Conservation (phyloP, 148 eudicot genomes). For the Agrostemma githago region DNA sequence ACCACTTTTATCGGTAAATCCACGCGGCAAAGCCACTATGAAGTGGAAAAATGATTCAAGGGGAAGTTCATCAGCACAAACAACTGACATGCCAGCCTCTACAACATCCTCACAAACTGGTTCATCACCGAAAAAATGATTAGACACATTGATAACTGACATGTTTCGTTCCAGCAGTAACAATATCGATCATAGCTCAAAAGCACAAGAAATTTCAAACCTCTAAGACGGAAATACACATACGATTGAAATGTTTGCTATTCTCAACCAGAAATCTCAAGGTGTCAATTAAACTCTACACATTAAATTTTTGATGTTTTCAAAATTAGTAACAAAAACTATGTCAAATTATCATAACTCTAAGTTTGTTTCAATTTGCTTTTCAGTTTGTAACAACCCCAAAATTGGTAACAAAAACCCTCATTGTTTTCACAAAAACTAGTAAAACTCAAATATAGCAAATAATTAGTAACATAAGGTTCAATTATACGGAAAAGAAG, state of each 20-base stretch:
- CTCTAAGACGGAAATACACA: conserved; percentile 61
- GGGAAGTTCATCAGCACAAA: conserved; percentile 52
- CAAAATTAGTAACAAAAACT: no score
- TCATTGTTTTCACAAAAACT: no score
- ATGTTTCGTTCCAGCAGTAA: neutral
- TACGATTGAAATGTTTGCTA: conserved; percentile 88
- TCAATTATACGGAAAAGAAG: no score
- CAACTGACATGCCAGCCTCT: conserved; percentile 57
- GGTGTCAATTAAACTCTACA: conserved; percentile 43
- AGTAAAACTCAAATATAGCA: no score
- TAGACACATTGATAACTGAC: conserved; percentile 11
- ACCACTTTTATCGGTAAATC: conserved; percentile 75
- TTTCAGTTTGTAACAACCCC: no score
- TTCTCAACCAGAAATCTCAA: conserved; percentile 72
- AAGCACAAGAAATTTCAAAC: conserved; percentile 27
- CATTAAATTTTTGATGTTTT: no score
- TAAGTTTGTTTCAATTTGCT: no score
- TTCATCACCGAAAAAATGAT: conserved; percentile 18
- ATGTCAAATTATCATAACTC: no score
- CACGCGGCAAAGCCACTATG: conserved; percentile 77
- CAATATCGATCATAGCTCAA: neutral
- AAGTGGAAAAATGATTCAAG: conserved; percentile 68
- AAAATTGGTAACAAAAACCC: no score
- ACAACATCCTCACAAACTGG: conserved; percentile 74
- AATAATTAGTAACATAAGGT: no score